Evolutionary conservation across 495 filamentous ascomycete species (phyloP).

Genomic region (Choiromyces venosus): DNA sequence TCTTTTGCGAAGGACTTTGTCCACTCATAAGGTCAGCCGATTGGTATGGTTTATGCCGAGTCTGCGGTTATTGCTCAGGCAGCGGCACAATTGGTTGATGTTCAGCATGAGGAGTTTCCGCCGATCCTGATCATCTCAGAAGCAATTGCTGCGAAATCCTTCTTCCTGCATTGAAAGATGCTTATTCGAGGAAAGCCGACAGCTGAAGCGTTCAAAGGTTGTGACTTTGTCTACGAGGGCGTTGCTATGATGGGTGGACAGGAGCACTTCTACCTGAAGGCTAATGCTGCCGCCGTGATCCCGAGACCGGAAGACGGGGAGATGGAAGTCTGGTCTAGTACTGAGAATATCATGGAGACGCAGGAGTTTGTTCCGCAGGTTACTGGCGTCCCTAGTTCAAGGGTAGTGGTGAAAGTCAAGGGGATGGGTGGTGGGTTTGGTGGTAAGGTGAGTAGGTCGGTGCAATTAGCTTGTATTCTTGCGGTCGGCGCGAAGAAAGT

Average conservation of each 20-base stretch:
- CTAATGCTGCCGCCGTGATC: conserved; percentile 72
- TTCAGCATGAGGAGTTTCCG: conserved; percentile 86
- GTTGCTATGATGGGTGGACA: too few species aligned
- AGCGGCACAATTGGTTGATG: too few species aligned
- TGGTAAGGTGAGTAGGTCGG: conserved; percentile 82
- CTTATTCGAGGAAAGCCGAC: conserved; percentile 71
- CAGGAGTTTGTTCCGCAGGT: too few species aligned
- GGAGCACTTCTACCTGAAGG: too few species aligned
- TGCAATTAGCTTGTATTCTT: conserved; percentile 78
- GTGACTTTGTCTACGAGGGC: conserved; percentile 72
- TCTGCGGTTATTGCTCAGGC: too few species aligned
- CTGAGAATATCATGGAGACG: too few species aligned
- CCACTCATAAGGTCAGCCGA: conserved; percentile 79
- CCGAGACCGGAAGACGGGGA: conserved; percentile 90
- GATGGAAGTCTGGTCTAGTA: conserved; percentile 85
- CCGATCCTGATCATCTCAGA: conserved; percentile 84
- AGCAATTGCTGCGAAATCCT: too few species aligned
- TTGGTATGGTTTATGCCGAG: conserved; percentile 87
- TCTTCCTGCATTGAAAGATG: conserved; percentile 72
- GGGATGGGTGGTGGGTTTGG: too few species aligned
- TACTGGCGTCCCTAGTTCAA: too few species aligned
- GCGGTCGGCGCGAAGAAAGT: conserved; percentile 80
- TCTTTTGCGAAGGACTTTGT: conserved; percentile 85
- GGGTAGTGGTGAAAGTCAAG: too few species aligned
- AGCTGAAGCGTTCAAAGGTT: conserved; percentile 66